These are phyloP conservation scores for Aspergillus pseudoglaucus DNA, from an alignment of 2,329 filamentous ascomycete species.

Conservation along the genomic window DNA sequence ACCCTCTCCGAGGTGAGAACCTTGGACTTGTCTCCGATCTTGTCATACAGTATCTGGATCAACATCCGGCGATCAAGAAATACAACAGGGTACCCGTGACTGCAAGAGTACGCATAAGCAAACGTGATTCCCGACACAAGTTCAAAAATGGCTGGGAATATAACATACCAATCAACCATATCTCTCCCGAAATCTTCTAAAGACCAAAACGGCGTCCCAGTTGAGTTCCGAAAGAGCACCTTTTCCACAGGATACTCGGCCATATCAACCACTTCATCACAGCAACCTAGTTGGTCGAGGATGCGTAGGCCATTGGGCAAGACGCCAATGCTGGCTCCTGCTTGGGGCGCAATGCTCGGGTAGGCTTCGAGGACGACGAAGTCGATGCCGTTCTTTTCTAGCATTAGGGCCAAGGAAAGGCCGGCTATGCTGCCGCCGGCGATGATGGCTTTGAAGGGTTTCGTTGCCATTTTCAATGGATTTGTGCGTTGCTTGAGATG, in stretches of 20 bases:
- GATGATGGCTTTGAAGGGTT: conserved; percentile 35
- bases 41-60: conserved; percentile 17
- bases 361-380: conserved; percentile 44
- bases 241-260: conserved; percentile 7
- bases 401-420: conserved; percentile 39
- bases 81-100: conserved; percentile 15
- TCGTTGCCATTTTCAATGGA: neutral
- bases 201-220: conserved; percentile 3
- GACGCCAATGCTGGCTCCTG: conserved; percentile 45
- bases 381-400: conserved; percentile 41
- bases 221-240: conserved; percentile 4
- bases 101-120: neutral
- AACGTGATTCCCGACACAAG: neutral
- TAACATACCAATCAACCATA: conserved; percentile 1
- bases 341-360: conserved; percentile 36
- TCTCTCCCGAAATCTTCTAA: neutral
- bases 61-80: conserved; percentile 21
- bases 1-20: conserved; percentile 13
- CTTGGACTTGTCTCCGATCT: conserved; percentile 17
- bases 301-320: conserved; percentile 40
- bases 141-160: neutral
- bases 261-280: conserved; percentile 15
- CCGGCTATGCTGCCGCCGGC: conserved; percentile 45
- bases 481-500: neutral
- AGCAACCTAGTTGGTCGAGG: conserved; percentile 45